These are phyloP conservation scores for Peniophora sp. DNA, from an alignment of 1,284 basidiomycete genomes.

Conservation along the genomic window DNA sequence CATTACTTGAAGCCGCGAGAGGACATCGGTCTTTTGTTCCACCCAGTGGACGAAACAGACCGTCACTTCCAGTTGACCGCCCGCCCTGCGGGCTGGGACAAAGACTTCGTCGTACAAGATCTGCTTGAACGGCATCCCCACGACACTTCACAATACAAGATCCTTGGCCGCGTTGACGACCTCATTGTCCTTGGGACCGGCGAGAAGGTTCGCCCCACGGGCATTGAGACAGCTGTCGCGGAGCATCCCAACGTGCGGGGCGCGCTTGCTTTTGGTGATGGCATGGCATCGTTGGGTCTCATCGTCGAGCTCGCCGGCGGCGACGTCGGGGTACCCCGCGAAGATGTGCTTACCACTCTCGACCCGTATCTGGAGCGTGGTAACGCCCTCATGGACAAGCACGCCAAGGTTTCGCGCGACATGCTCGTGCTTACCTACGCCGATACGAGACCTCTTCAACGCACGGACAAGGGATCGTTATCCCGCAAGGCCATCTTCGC, in stretches of 20 bases:
- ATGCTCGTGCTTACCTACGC: conserved; percentile 24
- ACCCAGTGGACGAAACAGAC: conserved; percentile 17
- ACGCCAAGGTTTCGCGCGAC: conserved; percentile 23
- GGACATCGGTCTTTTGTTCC: conserved; percentile 21
- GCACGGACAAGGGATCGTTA: conserved; percentile 26
- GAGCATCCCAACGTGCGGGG: conserved; percentile 27
- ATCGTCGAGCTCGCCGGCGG: conserved; percentile 21
- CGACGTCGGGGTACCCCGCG: conserved; percentile 1
- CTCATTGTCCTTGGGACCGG: conserved; percentile 29
- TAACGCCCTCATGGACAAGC: conserved; percentile 25
- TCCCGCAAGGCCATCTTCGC: conserved; percentile 21
- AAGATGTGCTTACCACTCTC: conserved; percentile 2
- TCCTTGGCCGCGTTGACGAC: conserved; percentile 27
- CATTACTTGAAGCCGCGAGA: conserved; percentile 27
- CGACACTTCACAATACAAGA: conserved; percentile 13
- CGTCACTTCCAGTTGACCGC: conserved; percentile 21
- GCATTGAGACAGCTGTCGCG: conserved; percentile 21
- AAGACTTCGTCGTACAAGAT: conserved; percentile 27
- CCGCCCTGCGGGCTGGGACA: conserved; percentile 23
- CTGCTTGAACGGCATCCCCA: conserved; percentile 23
- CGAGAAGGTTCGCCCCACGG: conserved; percentile 27
- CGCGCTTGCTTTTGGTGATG: conserved; percentile 28
- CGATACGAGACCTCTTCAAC: conserved; percentile 16
- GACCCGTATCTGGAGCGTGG: conserved; percentile 22
- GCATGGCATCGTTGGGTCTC: conserved; percentile 23